Conservation (phyloP, 1,284 basidiomycete species). For the Cutaneotrichosporon sp. region DNA sequence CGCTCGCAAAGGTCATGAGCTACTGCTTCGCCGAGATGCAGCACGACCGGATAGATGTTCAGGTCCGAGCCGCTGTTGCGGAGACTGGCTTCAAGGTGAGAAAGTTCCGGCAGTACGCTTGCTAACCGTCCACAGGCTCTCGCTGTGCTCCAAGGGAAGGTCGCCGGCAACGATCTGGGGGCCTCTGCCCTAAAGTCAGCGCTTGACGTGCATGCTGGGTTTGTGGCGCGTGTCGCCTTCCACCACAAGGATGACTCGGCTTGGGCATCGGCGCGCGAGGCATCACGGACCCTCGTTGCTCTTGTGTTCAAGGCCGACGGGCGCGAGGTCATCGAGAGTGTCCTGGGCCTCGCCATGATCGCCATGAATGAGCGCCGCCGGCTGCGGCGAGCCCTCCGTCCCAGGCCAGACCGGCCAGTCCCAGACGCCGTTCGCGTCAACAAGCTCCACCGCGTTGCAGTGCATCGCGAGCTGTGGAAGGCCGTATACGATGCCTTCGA, state of each 20-base stretch:
- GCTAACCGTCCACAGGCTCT: slow-evolving; percentile 26
- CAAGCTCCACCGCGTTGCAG: slow-evolving; percentile 42
- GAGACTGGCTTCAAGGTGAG: slow-evolving; percentile 64
- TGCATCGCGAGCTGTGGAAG: slow-evolving; percentile 66
- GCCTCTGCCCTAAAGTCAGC: slow-evolving; percentile 34
- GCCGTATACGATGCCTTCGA: slow-evolving; percentile 64
- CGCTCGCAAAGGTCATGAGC: slow-evolving; percentile 68
- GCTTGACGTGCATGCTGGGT: slow-evolving; percentile 50
- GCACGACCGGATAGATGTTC: slow-evolving; percentile 64
- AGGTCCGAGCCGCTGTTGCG: slow-evolving; percentile 63
- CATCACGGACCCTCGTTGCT: slow-evolving; percentile 48
- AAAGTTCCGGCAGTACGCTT: slow-evolving; percentile 8
- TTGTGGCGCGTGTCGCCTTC: slow-evolving; percentile 66
- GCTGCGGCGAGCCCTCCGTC: slow-evolving; percentile 18
- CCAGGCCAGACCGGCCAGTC: slow-evolving; percentile 2
- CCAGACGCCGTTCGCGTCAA: slow-evolving; percentile 29
- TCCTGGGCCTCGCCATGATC: slow-evolving; percentile 37
- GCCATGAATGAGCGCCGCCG: slow-evolving; percentile 34
- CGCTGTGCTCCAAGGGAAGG: slow-evolving; percentile 19
- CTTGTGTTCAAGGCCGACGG: slow-evolving; percentile 52
- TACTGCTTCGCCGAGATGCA: slow-evolving; percentile 76
- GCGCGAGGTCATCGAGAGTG: slow-evolving; percentile 35
- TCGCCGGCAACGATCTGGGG: slow-evolving; percentile 11
- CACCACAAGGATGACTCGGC: slow-evolving; percentile 29
- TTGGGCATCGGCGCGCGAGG: slow-evolving; percentile 33